Percentiles rank a stretch among this genome's conserved stretches.
Evolutionary conservation across 2,329 filamentous ascomycete species (phyloP).

Genomic region (Phyllosticta citriasiana): DNA sequence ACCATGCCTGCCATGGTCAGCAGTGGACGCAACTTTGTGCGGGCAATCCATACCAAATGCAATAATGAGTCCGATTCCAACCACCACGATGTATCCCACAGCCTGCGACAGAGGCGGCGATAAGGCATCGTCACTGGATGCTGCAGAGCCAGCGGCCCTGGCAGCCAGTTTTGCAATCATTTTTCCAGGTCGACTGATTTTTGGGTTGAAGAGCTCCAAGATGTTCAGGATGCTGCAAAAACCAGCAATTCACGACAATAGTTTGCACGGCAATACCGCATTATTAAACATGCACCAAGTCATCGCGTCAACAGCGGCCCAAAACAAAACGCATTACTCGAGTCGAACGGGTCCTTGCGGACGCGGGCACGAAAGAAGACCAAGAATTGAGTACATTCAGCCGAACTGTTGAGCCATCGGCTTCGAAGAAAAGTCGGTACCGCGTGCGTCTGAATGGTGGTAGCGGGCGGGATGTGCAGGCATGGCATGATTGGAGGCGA

Average conservation of each 20-base stretch:
- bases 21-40: not conserved
- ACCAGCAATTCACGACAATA: not conserved
- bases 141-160: not conserved
- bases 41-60: slow-evolving; percentile 24
- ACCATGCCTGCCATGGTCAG: slow-evolving; percentile 32
- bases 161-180: not conserved
- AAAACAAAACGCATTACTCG: not conserved
- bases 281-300: not conserved
- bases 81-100: slow-evolving; percentile 35
- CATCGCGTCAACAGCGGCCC: not conserved
- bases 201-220: not conserved
- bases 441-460: not conserved
- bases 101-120: slow-evolving; percentile 19
- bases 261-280: not conserved
- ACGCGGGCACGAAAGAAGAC: too few species aligned
- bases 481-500: not conserved
- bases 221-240: not conserved
- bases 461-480: not conserved
- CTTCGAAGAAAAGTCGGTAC: not conserved
- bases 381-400: not conserved
- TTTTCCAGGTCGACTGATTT: not conserved
- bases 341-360: not conserved
- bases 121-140: slow-evolving; percentile 5
- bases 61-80: slow-evolving; percentile 32
- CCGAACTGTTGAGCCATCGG: not conserved